Base-by-base conservation (phyloP, 2,329 filamentous ascomycete species). In the Endoconidiophora laricicola region DNA sequence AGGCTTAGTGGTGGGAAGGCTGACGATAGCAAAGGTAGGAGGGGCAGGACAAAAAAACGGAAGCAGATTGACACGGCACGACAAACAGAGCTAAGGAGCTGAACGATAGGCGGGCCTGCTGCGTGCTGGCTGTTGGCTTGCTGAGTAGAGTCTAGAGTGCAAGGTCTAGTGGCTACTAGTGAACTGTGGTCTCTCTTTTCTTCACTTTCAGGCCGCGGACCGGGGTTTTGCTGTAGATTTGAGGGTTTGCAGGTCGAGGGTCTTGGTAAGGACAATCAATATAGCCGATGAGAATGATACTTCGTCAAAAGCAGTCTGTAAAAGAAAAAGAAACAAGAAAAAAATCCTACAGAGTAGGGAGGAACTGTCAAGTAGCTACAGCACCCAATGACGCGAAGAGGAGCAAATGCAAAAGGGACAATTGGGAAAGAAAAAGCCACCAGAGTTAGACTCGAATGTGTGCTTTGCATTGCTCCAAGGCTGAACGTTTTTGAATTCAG, bases 151-250 rank as follows among this genome's bases (percentile, higher is more conserved):
- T 41, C 20, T 41, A 22, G n/a, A 41, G 26, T 29, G 6, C 26
- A 29, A 9, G 4, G 9, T 29, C 26, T 3, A 29, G 26, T 29
- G 5, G 26, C 26, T 10, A 29, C 26, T 29, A 29, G 26, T 41
- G 38, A n/a, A 36, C 44, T 45, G 44, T 45, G 36, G 20, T 45
- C 20, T 45, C 44, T 36, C 36, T 37, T 22, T 37, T 45, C 26
- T 45, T 45, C 36, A 20, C n/a, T 24, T 20, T 26, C 16, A 16
- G 18, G 24, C 9, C 26, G n/a, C 20, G 26, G 18, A 20, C n/a
- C 26, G 1, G 26, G 24, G 22, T 45, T 33, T 33, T 23, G 18
- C n/a, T 33, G 12, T 46, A 6, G 18, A 24, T 23, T 22, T 16
- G 44, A 22, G 33, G 26, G 26, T 29, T 29, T 29, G 26, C 5